Evolutionary conservation across 2,329 filamentous ascomycete genomes (phyloP), one percentile per base, ranked within the genome.

Genomic region (Boeremia lycopersici): DNA sequence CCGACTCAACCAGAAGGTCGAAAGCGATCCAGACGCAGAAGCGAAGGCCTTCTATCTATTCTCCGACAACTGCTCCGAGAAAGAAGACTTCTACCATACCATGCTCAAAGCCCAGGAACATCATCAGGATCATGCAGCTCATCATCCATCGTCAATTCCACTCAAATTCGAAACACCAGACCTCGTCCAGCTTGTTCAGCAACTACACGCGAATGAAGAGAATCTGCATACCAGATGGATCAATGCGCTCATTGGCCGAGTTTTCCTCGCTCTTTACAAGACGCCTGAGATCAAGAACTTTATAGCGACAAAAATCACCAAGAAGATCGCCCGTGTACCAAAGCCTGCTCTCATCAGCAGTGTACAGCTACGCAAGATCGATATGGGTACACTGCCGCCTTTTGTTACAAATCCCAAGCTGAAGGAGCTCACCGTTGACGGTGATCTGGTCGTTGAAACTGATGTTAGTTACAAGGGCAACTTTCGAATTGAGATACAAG

Each of bases 21-120:
- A 83, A 29, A 79, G 79, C 15, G 79, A 81, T 79, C 25, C 77
- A 78, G 25, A 53, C 26, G 82, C 84, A 3, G 85, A 87, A 59
- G 87, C 90, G 6, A 93, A 90, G 63, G 92, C 95, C 0, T 98
- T 97, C 77, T 98, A 88, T 70, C 81, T 99, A 4, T 99, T 98
- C 75, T 96, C 91, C 0, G 92, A 98, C 63, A 96, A 96, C 68
- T 91, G 91, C 72, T 96, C 93, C 0, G 91, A 95, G 41, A 99
- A 99, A 74, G 95, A 99, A 75, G 95, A 99, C 72, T 98, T 99
- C 76, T 99, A 99, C 74, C 93, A 96, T 75, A 90, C 93, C 11
- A 81, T 99, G 64, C 80, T 99, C 34, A 87, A 88, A 65, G 96
- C 93, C 60, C 90, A 96, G 71, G 88, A 92, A 63, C 86, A 88